These are phyloP conservation scores for Zygosaccharomyces lentus DNA, from an alignment of 805 yeast genomes.

Conservation along the genomic window DNA sequence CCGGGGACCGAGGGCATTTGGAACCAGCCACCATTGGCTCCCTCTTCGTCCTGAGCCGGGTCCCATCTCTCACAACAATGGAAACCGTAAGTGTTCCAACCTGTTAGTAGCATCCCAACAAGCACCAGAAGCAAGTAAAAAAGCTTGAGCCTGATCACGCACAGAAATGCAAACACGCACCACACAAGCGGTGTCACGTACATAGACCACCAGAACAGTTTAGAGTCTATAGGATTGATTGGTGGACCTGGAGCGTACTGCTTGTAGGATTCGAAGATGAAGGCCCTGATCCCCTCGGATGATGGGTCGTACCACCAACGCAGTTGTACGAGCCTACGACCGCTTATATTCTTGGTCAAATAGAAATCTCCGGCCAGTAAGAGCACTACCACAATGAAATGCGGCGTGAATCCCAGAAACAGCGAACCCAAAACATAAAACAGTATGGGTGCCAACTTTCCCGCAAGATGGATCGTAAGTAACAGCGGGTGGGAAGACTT, in stretches of 20 bases:
- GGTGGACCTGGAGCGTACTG: constrained; percentile 39
- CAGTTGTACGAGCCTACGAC: constrained; percentile 83
- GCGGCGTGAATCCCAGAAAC: constrained; percentile 34
- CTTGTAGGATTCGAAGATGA: constrained; percentile 34
- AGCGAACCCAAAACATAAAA: constrained; percentile 33
- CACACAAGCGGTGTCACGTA: constrained; percentile 75
- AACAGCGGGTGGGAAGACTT: constrained; percentile 35
- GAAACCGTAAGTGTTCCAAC: constrained; percentile 85
- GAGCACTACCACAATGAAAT: constrained; percentile 74
- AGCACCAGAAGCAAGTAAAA: constrained; percentile 57
- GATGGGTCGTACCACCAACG: constrained; percentile 94
- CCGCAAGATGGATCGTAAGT: constrained; percentile 29
- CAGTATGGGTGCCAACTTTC: constrained; percentile 32
- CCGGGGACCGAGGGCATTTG: constrained; percentile 29
- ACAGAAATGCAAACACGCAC: constrained; percentile 69
- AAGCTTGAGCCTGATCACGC: constrained; percentile 72
- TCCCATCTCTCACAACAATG: constrained; percentile 91
- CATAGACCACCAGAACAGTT: constrained; percentile 77
- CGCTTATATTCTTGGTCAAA: constrained; percentile 88
- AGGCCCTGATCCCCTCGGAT: constrained; percentile 24
- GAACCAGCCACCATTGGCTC: constrained; percentile 24
- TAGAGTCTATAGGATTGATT: constrained; percentile 89
- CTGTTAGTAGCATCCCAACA: constrained; percentile 66
- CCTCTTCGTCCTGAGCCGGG: constrained; percentile 18
- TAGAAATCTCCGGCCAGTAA: constrained; percentile 87